Evolutionary conservation across 306 rosid species (phyloP), one percentile per base, ranked within the genome.

Genomic region (Quillaja saponaria): DNA sequence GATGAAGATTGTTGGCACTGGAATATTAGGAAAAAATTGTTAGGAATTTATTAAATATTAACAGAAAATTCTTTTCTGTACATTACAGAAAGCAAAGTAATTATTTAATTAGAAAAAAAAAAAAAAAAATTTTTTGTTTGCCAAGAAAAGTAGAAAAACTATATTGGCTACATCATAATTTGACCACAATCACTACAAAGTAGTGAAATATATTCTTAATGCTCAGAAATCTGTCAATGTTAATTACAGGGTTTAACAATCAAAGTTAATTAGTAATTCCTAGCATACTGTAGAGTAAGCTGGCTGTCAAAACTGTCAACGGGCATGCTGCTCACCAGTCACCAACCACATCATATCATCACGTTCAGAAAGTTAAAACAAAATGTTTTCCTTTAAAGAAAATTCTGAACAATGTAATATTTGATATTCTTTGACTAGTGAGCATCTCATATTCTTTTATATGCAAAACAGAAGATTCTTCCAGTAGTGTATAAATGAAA

Each of bases 1-100:
- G 40, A 89, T 81, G 69, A 89, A 73, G 63, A 89, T 85, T 42
- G 91, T 84, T 25, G 99, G 95, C 78, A 60, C 99, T 89, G 81
- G n/a, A n/a, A n/a, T n/a, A n/a, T n/a, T n/a, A n/a, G n/a, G n/a
- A n/a, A n/a, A n/a, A n/a, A n/a, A n/a, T n/a, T n/a, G n/a, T n/a
- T n/a, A n/a, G n/a, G n/a, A n/a, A n/a, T n/a, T n/a, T n/a, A n/a
- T n/a, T n/a, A n/a, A 49, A 46, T 45, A 13, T 34, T 47, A 52
- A 19, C 45, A 48, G 48, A 48, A 16, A 47, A 58, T 44, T 35
- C 34, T 47, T 5, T 10, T 44, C n/a, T 49, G 16, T 16, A 13
- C 34, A 33, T 34, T 49, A 61, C 53, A 50, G 20, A 59, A 61
- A 55, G 58, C 52, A 53, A 63, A 67, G 49, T 37, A 21, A 25